phyloP scores from a whole-genome alignment of 2,329 filamentous ascomycete genomes.

The Aaosphaeria pasadenensis region DNA sequence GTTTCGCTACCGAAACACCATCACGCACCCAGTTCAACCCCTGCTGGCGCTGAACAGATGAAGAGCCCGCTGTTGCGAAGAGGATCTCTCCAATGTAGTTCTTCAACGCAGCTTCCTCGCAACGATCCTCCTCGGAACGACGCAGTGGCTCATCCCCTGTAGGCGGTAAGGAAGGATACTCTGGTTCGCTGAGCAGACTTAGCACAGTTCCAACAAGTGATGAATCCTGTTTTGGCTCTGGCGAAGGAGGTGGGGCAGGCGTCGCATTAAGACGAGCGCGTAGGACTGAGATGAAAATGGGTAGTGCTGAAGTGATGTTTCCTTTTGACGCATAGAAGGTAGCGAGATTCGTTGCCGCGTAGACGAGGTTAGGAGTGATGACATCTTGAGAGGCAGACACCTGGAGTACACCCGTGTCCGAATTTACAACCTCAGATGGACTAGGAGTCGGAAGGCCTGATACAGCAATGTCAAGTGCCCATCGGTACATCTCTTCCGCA shows the following conservation, averaged over 20 bases:
- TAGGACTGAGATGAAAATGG: conserved; percentile 81
- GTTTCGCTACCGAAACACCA: conserved; percentile 70
- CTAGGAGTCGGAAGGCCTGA: conserved; percentile 49
- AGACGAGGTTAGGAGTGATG: conserved; percentile 72
- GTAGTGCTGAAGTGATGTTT: conserved; percentile 67
- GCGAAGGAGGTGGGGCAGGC: conserved; percentile 36
- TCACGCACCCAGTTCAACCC: conserved; percentile 89
- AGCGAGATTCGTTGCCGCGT: conserved; percentile 72
- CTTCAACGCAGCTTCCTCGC: conserved; percentile 82
- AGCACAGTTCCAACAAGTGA: conserved; percentile 25
- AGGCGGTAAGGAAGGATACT: conserved; percentile 67
- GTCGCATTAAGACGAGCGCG: conserved; percentile 66
- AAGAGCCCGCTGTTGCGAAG: conserved; percentile 61
- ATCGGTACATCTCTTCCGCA: conserved; percentile 69
- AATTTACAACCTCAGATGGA: conserved; percentile 53
- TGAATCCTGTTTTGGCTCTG: conserved; percentile 16
- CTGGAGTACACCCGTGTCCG: conserved; percentile 59
- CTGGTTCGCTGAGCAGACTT: conserved; percentile 46
- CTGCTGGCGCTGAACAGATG: conserved; percentile 45
- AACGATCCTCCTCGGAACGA: conserved; percentile 64
- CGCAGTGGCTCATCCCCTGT: conserved; percentile 67
- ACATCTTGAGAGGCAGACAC: conserved; percentile 48
- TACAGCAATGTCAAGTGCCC: conserved; percentile 73
- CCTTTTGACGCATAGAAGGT: conserved; percentile 71
- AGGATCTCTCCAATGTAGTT: conserved; percentile 93